Base-by-base conservation (phyloP, 129 eudicot genomes). In the Pulicaria dysenterica region DNA sequence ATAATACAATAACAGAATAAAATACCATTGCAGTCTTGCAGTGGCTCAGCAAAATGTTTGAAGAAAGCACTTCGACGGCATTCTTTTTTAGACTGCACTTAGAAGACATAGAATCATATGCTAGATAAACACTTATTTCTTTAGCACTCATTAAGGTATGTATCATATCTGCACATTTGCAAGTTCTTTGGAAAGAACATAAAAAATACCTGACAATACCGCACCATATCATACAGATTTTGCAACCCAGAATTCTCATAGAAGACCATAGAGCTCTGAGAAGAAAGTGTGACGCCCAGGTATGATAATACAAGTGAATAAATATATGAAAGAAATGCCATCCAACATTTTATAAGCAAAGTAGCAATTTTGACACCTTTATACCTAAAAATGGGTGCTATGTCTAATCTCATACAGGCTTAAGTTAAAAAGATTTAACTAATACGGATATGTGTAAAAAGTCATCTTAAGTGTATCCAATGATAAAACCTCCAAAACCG, bases 221-320 rank as follows among this genome's bases (percentile, higher is more conserved):
- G 82, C 57, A 94, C 93, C 69, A 94, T 90, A 85, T 83, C 96
- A 57, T 90, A 94, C 58, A 94, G 89, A 79, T 94, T 94, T 81
- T 85, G 95, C 84, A 94, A 73, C 61, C 98, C 96, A 55, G 86
- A 76, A 82, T 94, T 94, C 80, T 94, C 98, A 67, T 87, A 94
- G 87, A 94, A 94, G 67, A 94, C 98, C 98, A 94, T 94, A 24
- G 96, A 94, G 81, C 98, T 94, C 96, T 94, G 91, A 70, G 64
- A 31, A 51, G 66, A 69, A 78, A 72, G 66, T 53, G 73, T 48
- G 51, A 66, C 40, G 39, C 37, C 8, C 16, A 45, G 44, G 36
- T 61, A 66, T 70, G 44, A 67, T 9, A 57, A 67, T 9, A 57
- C 50, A 54, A 60, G 44, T 8, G 37, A 41, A 67, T 31, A 7